Conservation (phyloP, 805 yeast genomes). For the Groenewaldozyma tartarivorans region DNA sequence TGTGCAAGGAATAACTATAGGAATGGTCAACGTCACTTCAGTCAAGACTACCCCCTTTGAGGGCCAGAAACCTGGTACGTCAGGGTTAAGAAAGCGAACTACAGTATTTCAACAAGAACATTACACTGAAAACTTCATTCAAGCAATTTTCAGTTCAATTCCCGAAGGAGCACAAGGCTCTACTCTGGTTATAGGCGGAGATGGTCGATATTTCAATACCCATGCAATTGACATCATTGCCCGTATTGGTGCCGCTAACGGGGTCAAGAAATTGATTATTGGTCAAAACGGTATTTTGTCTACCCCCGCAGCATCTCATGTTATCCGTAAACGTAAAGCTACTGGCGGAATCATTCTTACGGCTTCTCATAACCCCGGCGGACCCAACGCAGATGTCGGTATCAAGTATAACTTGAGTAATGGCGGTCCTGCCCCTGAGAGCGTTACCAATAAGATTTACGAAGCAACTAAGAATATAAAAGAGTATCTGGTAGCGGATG, state of each 20-base stretch:
- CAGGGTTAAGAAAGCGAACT: constrained; percentile 91
- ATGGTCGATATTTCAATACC: constrained; percentile 87
- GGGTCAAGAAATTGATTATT: constrained; percentile 71
- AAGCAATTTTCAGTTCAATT: constrained; percentile 72
- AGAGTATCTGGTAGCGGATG: constrained; percentile 47
- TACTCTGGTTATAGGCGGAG: constrained; percentile 89
- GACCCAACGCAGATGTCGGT: constrained; percentile 85
- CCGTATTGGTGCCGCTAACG: constrained; percentile 81
- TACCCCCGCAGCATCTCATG: constrained; percentile 94
- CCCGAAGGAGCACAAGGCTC: constrained; percentile 79
- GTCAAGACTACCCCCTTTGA: constrained; percentile 58
- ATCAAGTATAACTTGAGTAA: constrained; percentile 90
- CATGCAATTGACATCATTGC: constrained; percentile 74
- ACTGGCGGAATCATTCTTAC: constrained; percentile 96
- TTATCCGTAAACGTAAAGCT: constrained; percentile 59
- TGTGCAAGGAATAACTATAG: no score
- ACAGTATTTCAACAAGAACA: constrained; percentile 66
- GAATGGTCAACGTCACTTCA: constrained; percentile 3
- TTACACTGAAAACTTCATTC: constrained; percentile 91
- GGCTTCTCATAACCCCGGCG: constrained; percentile 97
- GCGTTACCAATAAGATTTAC: constrained; percentile 81
- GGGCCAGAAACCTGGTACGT: constrained; percentile 97
- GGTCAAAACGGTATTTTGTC: constrained; percentile 86
- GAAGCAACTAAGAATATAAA: constrained; percentile 52
- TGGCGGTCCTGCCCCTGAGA: constrained; percentile 98